These are phyloP conservation scores for Pachyrhizus erosus DNA, from an alignment of 306 rosid species.

Conservation along the genomic window DNA sequence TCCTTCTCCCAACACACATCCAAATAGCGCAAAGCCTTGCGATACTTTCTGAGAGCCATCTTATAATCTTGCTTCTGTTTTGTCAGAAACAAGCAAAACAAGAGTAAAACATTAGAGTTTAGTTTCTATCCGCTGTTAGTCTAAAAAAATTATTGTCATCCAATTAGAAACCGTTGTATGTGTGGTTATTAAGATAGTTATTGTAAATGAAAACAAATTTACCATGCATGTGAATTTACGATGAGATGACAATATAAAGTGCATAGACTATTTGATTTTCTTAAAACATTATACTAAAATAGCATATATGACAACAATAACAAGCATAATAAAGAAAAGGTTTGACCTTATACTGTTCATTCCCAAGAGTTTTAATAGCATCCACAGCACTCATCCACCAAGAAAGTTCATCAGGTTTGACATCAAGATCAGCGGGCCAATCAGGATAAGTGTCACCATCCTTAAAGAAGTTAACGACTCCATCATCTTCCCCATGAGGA, in stretches of 20 bases:
- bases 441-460: constrained; percentile 78
- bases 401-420: constrained; percentile 57
- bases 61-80: constrained; percentile 58
- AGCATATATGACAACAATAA: not conserved
- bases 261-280: not conserved
- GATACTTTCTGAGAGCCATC: constrained; percentile 59
- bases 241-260: not conserved
- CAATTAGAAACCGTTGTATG: not conserved
- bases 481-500: constrained; percentile 67
- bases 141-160: not conserved
- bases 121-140: not conserved
- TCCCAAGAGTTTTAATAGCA: constrained; percentile 66
- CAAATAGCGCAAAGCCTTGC: constrained; percentile 64
- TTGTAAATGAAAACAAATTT: not conserved
- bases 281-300: not conserved
- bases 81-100: not conserved
- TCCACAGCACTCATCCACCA: constrained; percentile 83
- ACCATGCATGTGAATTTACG: too few relatives aligned
- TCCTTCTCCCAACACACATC: constrained; percentile 69
- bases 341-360: constrained; percentile 69
- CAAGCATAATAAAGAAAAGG: not conserved
- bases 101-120: not conserved
- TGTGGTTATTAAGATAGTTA: not conserved
- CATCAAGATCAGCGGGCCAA: constrained; percentile 76
- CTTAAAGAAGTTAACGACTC: constrained; percentile 64